Conservation (phyloP, 345 rosid genomes). For the Balakata baccata region DNA sequence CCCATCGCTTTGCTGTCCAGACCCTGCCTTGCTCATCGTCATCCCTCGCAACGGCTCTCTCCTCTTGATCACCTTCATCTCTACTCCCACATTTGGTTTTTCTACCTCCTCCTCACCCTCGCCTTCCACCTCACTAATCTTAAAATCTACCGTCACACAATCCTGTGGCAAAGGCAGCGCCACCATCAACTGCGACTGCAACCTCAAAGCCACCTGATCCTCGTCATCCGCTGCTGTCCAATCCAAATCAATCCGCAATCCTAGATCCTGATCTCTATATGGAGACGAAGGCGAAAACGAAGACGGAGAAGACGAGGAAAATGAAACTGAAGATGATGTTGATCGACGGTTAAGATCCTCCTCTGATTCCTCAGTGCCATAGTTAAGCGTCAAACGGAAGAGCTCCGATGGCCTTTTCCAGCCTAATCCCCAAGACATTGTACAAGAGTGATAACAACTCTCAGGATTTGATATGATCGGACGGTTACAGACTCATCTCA, state of each 20-base stretch:
- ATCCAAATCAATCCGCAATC: conserved; percentile 73
- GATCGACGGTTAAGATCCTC: conserved; percentile 49
- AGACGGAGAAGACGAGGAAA: conserved; percentile 29
- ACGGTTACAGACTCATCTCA: conserved; percentile 7
- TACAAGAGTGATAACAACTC: conserved; percentile 5
- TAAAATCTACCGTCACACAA: conserved; percentile 59
- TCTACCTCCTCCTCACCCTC: conserved; percentile 25
- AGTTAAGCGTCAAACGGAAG: conserved; percentile 67
- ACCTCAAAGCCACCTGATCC: conserved; percentile 77
- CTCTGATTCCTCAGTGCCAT: conserved; percentile 62
- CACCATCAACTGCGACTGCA: conserved; percentile 94
- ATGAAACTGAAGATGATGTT: conserved; percentile 32
- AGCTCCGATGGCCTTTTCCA: conserved; percentile 90
- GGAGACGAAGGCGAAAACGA: conserved; percentile 32
- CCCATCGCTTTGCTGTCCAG: conserved; percentile 88
- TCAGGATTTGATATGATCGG: conserved; percentile 28
- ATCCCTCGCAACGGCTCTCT: conserved; percentile 73
- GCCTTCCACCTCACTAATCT: conserved; percentile 2
- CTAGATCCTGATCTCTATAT: conserved; percentile 51
- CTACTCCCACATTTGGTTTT: conserved; percentile 48
- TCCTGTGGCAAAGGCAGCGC: conserved; percentile 87
- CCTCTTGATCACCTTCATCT: conserved; percentile 78
- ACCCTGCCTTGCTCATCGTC: conserved; percentile 63
- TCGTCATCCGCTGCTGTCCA: conserved; percentile 94
- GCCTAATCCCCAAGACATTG: conserved; percentile 98